A percentile compares a stretch with the other conserved stretches of the same genome.
These are phyloP conservation scores for Cytospora piceicola DNA, from an alignment of 2,329 filamentous ascomycete genomes.

Conservation along the genomic window DNA sequence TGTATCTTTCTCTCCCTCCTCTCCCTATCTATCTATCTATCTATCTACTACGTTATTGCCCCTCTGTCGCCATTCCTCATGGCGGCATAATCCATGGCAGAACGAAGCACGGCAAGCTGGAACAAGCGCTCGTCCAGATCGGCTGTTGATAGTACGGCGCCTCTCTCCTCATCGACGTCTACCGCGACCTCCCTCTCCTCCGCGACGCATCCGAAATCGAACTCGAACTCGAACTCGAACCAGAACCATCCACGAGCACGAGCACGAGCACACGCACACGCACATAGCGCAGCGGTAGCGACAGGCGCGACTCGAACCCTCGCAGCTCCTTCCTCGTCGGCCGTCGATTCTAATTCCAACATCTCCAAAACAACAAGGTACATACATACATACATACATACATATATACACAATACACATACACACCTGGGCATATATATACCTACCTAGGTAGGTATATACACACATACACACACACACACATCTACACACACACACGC, in stretches of 20 bases:
- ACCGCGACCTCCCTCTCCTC: constrained; percentile 31
- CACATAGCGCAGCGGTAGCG: neutral
- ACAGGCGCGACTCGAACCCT: constrained; percentile 13
- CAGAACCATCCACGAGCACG: constrained; percentile 9
- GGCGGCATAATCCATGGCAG: constrained; percentile 69
- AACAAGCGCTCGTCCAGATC: constrained; percentile 51
- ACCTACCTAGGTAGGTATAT: neutral
- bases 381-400: constrained; percentile 5
- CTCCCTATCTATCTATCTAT: no score
- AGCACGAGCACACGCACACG: constrained; percentile 13
- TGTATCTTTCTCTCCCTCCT: neutral
- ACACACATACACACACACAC: no score
- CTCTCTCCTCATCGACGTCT: constrained; percentile 32
- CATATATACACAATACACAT: neutral
- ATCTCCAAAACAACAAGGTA: constrained; percentile 16
- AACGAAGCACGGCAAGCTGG: constrained; percentile 56
- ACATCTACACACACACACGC: neutral
- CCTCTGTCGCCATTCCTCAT: constrained; percentile 53
- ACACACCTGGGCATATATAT: neutral
- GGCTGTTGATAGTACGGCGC: constrained; percentile 53
- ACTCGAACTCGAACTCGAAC: constrained; percentile 15
- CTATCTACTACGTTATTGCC: constrained; percentile 17
- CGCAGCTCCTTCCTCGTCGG: constrained; percentile 13
- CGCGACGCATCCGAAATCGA: constrained; percentile 9
- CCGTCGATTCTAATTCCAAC: neutral